These are phyloP conservation scores for Amoebophrya sp. DNA, from an alignment of 169 alveolate genomes.

Conservation along the genomic window DNA sequence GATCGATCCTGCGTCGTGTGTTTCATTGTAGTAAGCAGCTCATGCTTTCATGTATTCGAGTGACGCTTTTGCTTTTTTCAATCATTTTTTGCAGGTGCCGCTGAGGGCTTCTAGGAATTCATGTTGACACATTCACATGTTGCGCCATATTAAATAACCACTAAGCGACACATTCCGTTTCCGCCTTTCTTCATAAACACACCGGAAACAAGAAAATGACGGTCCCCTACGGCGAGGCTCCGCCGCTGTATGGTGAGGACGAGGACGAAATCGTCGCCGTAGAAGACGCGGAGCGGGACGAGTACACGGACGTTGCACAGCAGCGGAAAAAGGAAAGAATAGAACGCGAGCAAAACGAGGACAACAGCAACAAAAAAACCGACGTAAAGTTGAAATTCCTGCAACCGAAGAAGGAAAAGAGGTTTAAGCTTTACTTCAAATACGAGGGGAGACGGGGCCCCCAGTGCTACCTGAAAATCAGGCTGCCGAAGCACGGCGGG, in stretches of 20 bases:
- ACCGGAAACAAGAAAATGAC: neutral
- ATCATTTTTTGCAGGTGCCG: too few species aligned
- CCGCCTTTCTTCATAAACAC: neutral
- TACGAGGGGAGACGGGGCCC: slow-evolving; percentile 33
- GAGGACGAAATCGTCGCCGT: neutral
- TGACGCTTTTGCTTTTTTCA: too few species aligned
- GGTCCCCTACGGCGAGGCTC: neutral
- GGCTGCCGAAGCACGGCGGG: slow-evolving; percentile 30
- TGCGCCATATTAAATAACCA: too few species aligned
- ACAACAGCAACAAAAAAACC: neutral
- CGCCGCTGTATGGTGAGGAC: neutral
- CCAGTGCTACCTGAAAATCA: slow-evolving; percentile 25
- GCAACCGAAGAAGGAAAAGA: neutral
- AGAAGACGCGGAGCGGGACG: neutral
- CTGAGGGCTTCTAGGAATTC: too few species aligned
- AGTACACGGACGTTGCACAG: neutral
- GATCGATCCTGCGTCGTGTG: too few species aligned
- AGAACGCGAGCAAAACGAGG: neutral
- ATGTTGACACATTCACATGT: too few species aligned
- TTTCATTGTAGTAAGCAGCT: too few species aligned
- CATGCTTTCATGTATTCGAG: too few species aligned
- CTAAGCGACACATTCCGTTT: too few species aligned
- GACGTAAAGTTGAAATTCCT: neutral
- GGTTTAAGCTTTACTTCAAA: slow-evolving; percentile 10
- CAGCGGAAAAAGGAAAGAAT: neutral